Base-by-base conservation (phyloP, 768 basidiomycete species). In the Filobasidium floriforme region DNA sequence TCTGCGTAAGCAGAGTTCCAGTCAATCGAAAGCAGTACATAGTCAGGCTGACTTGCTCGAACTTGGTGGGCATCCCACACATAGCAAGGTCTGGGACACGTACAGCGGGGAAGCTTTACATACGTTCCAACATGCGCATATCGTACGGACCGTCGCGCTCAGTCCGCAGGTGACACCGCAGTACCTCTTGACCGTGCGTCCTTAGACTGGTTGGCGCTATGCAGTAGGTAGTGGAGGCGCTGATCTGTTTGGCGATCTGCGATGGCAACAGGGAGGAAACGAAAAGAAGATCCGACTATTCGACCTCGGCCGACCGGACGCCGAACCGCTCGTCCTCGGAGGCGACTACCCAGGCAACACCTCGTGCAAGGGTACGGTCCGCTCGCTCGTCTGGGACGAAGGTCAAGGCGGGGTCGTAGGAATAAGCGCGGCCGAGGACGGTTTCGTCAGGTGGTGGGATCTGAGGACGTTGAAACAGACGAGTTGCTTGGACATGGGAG, bases 371-470 rank as follows among this genome's bases (percentile, higher is more conserved):
- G 92, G 92, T 55, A 90, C 85, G 7, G 84, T 99, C 64, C 90
- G 91, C 80, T 92, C 90, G 73, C 89, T 97, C 40, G 86, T 97
- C 57, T 98, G 90, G 89, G 87, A 92, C 60, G 74, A 76, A 44
- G 89, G 88, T 65, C 89, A 92, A 54, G 85, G 88, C 72, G 77
- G 78, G 10, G 88, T 86, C 7, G 89, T 89, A 46, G 77, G 77
- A 6, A 89, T 94, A 60, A 88, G 88, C 52, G 92, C 90, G 37
- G 91, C 89, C 4, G 96, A 98, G 73, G 96, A 98, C 79, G 88
- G 92, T 22, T 79, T 85, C 62, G 84, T 99, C 79, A 90, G 93
- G 91, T 97, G 92, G 92, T 99, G 94, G 94, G 94, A 98, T 81
- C 81, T 94, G 41, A 84, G 90, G 68, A 88, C 89, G 40, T 84